phyloP scores from a whole-genome alignment of 768 basidiomycete genomes.

The Rhodotorula taiwanensis region DNA sequence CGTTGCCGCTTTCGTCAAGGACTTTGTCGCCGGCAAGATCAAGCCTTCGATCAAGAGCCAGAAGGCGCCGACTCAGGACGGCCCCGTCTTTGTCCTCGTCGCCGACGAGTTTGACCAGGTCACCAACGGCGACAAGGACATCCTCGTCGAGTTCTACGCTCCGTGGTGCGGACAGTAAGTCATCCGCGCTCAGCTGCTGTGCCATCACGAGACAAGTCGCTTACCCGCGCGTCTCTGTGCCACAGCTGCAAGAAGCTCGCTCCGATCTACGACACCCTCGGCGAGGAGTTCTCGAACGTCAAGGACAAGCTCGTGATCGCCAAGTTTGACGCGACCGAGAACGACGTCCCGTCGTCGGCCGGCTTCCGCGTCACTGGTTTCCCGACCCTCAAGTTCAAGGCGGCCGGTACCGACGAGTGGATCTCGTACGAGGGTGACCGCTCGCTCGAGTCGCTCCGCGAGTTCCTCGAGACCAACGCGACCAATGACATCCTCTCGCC shows the following conservation, averaged over 20 bases:
- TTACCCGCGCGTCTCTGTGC: too few relatives aligned
- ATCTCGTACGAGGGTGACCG: slow-evolving; percentile 81
- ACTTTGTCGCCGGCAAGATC: slow-evolving; percentile 66
- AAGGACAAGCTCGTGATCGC: slow-evolving; percentile 49
- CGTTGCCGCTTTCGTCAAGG: slow-evolving; percentile 56
- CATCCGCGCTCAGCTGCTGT: too few relatives aligned
- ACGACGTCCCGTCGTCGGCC: slow-evolving; percentile 82
- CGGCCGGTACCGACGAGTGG: slow-evolving; percentile 77
- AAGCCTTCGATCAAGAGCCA: slow-evolving; percentile 81
- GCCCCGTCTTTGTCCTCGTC: slow-evolving; percentile 73
- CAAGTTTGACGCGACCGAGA: slow-evolving; percentile 93
- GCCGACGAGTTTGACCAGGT: slow-evolving; percentile 82
- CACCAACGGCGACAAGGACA: slow-evolving; percentile 85
- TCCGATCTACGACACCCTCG: slow-evolving; percentile 87
- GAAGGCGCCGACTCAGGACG: slow-evolving; percentile 78
- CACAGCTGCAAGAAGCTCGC: slow-evolving; percentile 89
- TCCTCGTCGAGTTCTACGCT: slow-evolving; percentile 95
- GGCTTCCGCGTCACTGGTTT: slow-evolving; percentile 75
- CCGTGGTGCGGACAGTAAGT: slow-evolving; percentile 63
- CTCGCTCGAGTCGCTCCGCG: slow-evolving; percentile 36
- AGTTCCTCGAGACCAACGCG: slow-evolving; percentile 39
- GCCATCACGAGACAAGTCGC: too few relatives aligned
- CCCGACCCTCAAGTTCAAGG: slow-evolving; percentile 92
- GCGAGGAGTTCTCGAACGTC: slow-evolving; percentile 64
- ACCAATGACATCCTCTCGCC: slow-evolving; percentile 31